These are phyloP conservation scores for Platanus orientalis DNA, from an alignment of 164 flowering plant species.

Conservation along the genomic window DNA sequence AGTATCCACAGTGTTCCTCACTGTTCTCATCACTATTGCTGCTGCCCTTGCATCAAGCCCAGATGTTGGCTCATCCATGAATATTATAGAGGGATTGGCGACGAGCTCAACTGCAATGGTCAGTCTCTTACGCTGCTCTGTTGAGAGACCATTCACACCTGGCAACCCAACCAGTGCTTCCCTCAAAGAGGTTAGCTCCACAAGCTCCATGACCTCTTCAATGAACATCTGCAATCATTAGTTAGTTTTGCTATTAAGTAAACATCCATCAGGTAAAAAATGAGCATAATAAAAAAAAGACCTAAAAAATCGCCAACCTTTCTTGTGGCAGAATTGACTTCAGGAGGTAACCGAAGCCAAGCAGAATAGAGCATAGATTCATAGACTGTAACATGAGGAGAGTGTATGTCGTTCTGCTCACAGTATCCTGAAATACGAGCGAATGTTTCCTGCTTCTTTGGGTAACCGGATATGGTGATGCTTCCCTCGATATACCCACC, in stretches of 20 bases:
- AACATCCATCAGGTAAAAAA: background rate
- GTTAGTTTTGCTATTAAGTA: background rate
- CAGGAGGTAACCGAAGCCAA: slow-evolving; percentile 49
- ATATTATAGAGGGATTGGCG: slow-evolving; percentile 52
- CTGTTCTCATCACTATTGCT: slow-evolving; percentile 59
- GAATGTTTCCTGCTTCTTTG: slow-evolving; percentile 50
- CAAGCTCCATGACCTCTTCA: slow-evolving; percentile 54
- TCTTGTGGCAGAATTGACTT: slow-evolving; percentile 36
- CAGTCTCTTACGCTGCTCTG: slow-evolving; percentile 53
- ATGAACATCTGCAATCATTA: slow-evolving; percentile 37
- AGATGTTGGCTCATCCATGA: slow-evolving; percentile 69
- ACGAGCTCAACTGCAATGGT: slow-evolving; percentile 58
- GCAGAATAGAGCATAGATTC: slow-evolving; percentile 53
- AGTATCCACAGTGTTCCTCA: slow-evolving; percentile 51
- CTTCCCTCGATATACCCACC: slow-evolving; percentile 46
- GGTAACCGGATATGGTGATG: slow-evolving; percentile 44
- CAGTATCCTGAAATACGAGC: slow-evolving; percentile 54
- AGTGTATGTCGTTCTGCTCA: slow-evolving; percentile 55
- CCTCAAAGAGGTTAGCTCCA: slow-evolving; percentile 36
- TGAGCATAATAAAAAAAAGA: background rate
- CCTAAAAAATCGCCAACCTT: slow-evolving; percentile 23
- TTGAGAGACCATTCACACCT: slow-evolving; percentile 47
- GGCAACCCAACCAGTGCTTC: slow-evolving; percentile 45
- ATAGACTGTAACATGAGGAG: slow-evolving; percentile 49
- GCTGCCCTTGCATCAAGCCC: slow-evolving; percentile 64